Base-by-base conservation (phyloP, 2,329 filamentous ascomycete species). In the Rhynchosporium secalis region DNA sequence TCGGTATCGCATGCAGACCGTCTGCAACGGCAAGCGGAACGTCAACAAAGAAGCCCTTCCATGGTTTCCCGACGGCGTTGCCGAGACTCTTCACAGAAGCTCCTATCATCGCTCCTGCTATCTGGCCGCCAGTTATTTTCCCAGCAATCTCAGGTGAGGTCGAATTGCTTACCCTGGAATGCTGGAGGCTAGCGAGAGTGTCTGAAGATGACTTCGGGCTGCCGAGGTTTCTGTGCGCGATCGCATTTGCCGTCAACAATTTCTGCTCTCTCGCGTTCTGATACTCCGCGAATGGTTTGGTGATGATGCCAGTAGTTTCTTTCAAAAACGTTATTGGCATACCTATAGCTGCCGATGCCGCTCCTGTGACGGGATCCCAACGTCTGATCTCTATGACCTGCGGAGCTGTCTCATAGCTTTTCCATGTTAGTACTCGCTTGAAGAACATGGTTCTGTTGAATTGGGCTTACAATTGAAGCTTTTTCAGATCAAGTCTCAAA, bases 1-100 rank as follows among this genome's bases (percentile, higher is more conserved):
- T 78, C 2, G 82, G 82, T 10, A 79, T 78, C 28, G 80, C 81
- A 63, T 82, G 81, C 62, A 83, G 78, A 6, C 82, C 82, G 62
- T 83, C 80, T 0, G 81, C 48, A 12, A 55, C 76, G 0, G 80
- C 81, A 43, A 83, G 73, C 3, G 78, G 78, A 47, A 84, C 67
- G 58, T 81, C 77, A 70, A 83, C 76, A 0, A 80, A 78, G 9
- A 79, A 26, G 7, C 56, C 47, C 33, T 65, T 62, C 9, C 54
- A 45, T 12, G 41, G n/a, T 12, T 58, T 60, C 29, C 40, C 52
- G 15, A 49, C 12, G 3, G 51, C 38, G 12, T 61, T 58, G 4
- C 62, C 62, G 6, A 64, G 40, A 55, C 62, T 61, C 26, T 38
- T 64, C 8, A 52, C 58, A 12, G 62, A 64, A 15, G 62, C 62